Conservation (phyloP, 108 stramenopile species). For the Seminavis robusta region DNA sequence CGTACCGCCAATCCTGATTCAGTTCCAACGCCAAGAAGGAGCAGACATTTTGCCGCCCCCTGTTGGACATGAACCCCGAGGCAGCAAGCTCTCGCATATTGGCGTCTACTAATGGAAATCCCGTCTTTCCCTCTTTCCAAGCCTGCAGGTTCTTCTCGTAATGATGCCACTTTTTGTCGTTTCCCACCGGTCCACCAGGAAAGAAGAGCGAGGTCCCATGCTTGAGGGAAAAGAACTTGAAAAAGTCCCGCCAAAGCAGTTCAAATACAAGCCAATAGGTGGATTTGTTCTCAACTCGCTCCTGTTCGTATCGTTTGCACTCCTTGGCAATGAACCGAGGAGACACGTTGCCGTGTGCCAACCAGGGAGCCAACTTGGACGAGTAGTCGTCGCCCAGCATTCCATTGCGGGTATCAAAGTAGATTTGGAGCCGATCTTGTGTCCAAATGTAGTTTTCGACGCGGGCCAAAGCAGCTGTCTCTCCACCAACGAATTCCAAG, state of each 20-base stretch:
- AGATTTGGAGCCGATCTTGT: conserved; percentile 76
- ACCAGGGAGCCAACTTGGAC: conserved; percentile 95
- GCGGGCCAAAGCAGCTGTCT: conserved; percentile 82
- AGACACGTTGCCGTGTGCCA: conserved; percentile 89
- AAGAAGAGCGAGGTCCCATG: conserved; percentile 85
- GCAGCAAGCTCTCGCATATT: conserved; percentile 97
- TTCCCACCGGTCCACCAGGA: conserved; percentile 63
- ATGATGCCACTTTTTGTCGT: conserved; percentile 50
- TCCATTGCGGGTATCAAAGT: conserved; percentile 97
- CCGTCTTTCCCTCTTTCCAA: conserved; percentile 85
- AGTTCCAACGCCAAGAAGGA: conserved; percentile 92
- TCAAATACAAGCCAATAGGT: conserved; percentile 99
- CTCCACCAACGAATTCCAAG: conserved; percentile 89
- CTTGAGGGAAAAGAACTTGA: conserved; percentile 88
- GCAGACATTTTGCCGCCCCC: conserved; percentile 94
- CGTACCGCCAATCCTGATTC: conserved; percentile 94
- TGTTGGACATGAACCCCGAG: conserved; percentile 97
- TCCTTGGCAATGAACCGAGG: conserved; percentile 83
- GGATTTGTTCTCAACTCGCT: conserved; percentile 85
- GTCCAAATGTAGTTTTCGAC: conserved; percentile 91
- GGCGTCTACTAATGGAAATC: conserved; percentile 94
- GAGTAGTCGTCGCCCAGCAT: conserved; percentile 94
- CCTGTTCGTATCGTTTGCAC: conserved; percentile 81
- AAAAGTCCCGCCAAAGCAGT: conserved; percentile 95
- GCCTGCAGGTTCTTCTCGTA: conserved; percentile 53